Evolutionary conservation across 1,139 yeast species (phyloP), one percentile per base, ranked within the genome.

Genomic region (Kodamaea arcana): DNA sequence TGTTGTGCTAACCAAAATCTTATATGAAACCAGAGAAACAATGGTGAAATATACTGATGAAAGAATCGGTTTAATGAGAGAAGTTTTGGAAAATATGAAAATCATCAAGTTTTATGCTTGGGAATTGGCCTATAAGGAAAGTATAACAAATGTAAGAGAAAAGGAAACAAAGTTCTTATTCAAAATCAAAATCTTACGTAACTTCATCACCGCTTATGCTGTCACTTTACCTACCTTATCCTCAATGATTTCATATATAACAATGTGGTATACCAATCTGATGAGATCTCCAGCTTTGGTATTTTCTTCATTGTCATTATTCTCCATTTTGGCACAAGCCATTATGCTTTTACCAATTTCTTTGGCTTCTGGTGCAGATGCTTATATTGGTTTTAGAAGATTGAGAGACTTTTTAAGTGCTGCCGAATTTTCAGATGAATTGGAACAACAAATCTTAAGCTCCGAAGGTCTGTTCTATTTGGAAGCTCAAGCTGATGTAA

Each of bases 261-360:
- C 71, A 10, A 54, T 69, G 62, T 68, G 73, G 72, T 63, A 68
- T 12, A 56, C 62, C 27, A 47, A 52, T 35, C 41, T 47, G 15
- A 58, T 60, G 59, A 62, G 53, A 45, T 49, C 63, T 12, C 64
- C 57, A 9, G 75, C 75, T 27, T 60, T 60, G 32, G 68, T 72
- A 11, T 74, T 75, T 44, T 64, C 79, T 7, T 72, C 80, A 0
- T 62, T 75, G 42, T 63, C 78, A 1, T 61, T 75, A 40, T 75
- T 72, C 46, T 62, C 76, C 30, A 69, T 74, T 31, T 64, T 75
- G 47, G 72, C 77, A 3, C 69, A 65, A 42, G 73, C 75, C 23
- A 66, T 75, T 38, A 64, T 74, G 64, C 58, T 75, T 44, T 60
- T 75, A 39, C 80, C 81, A 11, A 58, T 72, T 37, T 75, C 87